phyloP scores from a whole-genome alignment of 2,329 filamentous ascomycete genomes.

The Aspergillus alliaceus region DNA sequence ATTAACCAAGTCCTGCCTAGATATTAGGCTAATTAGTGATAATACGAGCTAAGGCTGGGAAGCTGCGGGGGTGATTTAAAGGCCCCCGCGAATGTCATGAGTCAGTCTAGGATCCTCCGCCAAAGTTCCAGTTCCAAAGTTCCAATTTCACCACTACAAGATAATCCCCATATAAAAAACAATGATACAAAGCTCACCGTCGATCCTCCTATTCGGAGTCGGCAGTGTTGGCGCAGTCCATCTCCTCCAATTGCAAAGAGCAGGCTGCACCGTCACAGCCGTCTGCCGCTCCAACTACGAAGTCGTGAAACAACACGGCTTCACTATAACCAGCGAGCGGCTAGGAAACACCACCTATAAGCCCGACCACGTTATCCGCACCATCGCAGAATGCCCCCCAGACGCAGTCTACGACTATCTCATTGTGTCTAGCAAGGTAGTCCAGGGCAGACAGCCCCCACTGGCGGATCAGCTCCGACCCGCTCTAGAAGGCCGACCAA shows the following conservation, averaged over 20 bases:
- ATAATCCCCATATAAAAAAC: too few species aligned
- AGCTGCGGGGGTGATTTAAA: too few species aligned
- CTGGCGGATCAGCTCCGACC: constrained; percentile 38
- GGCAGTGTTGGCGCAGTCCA: constrained; percentile 34
- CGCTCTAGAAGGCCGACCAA: constrained; percentile 33
- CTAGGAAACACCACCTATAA: constrained; percentile 25
- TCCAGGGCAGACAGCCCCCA: constrained; percentile 40
- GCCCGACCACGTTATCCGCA: constrained; percentile 20
- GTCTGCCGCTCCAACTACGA: constrained; percentile 37
- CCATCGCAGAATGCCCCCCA: constrained; percentile 19
- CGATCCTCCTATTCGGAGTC: constrained; percentile 31
- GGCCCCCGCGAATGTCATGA: too few species aligned
- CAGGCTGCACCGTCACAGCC: constrained; percentile 26
- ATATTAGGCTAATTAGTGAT: too few species aligned
- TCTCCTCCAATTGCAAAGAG: constrained; percentile 27
- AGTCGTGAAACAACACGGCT: constrained; percentile 22
- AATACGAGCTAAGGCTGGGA: too few species aligned
- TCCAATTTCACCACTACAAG: too few species aligned
- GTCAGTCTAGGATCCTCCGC: too few species aligned
- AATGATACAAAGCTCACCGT: too few species aligned
- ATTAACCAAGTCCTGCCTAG: too few species aligned
- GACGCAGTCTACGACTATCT: constrained; percentile 46
- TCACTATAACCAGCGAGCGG: constrained; percentile 26
- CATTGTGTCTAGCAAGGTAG: constrained; percentile 49
- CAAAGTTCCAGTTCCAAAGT: too few species aligned